Evolutionary conservation across 768 basidiomycete species (phyloP).

Genomic region (Hygrophoropsis aurantiaca): DNA sequence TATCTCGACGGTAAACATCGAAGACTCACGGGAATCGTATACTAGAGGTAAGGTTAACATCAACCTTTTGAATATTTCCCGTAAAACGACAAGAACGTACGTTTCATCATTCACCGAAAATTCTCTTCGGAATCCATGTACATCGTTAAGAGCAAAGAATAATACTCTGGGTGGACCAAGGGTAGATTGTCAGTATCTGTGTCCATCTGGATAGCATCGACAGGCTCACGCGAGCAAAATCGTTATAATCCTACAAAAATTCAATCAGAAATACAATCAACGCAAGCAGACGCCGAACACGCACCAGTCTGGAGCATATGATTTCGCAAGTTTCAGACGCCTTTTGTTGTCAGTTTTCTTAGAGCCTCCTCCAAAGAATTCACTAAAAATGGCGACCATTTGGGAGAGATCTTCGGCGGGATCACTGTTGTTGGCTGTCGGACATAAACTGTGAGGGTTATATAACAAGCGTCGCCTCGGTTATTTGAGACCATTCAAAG

Average conservation of each 20-base stretch:
- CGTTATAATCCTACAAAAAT: slow-evolving; percentile 61
- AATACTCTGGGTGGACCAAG: slow-evolving; percentile 47
- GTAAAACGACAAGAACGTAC: slow-evolving; percentile 38
- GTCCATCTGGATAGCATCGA: neutral
- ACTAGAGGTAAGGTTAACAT: slow-evolving; percentile 8
- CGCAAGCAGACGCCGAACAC: slow-evolving; percentile 16
- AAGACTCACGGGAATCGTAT: slow-evolving; percentile 24
- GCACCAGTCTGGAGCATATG: slow-evolving; percentile 80
- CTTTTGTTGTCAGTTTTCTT: slow-evolving; percentile 24
- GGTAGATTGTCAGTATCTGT: neutral
- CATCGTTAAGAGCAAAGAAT: slow-evolving; percentile 63
- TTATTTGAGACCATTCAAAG: too few relatives aligned
- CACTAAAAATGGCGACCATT: slow-evolving; percentile 15
- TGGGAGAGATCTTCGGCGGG: neutral
- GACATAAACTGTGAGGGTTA: too few relatives aligned
- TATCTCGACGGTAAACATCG: neutral
- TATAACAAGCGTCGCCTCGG: too few relatives aligned
- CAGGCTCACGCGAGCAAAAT: slow-evolving; percentile 59
- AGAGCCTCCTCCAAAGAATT: slow-evolving; percentile 6
- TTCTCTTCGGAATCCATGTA: slow-evolving; percentile 71
- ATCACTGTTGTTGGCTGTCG: neutral
- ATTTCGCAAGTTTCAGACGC: slow-evolving; percentile 46
- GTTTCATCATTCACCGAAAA: slow-evolving; percentile 81
- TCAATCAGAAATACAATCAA: slow-evolving; percentile 2
- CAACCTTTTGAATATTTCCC: slow-evolving; percentile 14